These are phyloP conservation scores for Trichoderma polysporum DNA, from an alignment of 2,329 filamentous ascomycete species.

Conservation along the genomic window DNA sequence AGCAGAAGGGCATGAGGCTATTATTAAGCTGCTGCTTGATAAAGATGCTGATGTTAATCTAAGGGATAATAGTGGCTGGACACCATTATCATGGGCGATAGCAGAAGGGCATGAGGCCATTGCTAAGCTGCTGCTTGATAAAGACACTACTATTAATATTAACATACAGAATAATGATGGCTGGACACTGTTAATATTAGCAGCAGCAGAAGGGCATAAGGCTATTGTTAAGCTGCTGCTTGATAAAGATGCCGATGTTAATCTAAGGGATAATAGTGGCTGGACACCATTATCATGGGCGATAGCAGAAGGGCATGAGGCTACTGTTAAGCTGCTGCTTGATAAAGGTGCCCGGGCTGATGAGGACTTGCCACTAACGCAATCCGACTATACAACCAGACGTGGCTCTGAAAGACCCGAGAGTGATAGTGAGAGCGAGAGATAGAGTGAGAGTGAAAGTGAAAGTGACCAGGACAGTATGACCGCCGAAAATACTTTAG, in stretches of 20 bases:
- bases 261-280: too few relatives aligned
- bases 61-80: not conserved
- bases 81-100: not conserved
- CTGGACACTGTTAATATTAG: not conserved
- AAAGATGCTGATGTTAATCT: not conserved
- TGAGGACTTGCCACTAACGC: too few relatives aligned
- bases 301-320: too few relatives aligned
- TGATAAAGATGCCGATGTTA: not conserved
- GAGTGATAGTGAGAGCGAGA: too few relatives aligned
- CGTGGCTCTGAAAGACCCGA: too few relatives aligned
- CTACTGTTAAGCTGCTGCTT: too few relatives aligned
- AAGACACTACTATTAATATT: not conserved
- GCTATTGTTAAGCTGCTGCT: not conserved
- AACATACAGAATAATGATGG: rapidly evolving
- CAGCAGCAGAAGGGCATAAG: not conserved
- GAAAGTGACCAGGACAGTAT: too few relatives aligned
- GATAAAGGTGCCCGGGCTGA: too few relatives aligned
- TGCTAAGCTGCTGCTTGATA: not conserved
- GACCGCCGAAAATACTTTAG: too few relatives aligned
- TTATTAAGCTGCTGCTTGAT: not conserved
- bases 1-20: not conserved
- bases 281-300: too few relatives aligned
- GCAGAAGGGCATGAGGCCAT: not conserved
- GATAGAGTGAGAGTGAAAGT: too few relatives aligned
- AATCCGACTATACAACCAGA: too few relatives aligned